Conservation (phyloP, 2,329 filamentous ascomycete genomes). For the Chaetomiaceae sp. region DNA sequence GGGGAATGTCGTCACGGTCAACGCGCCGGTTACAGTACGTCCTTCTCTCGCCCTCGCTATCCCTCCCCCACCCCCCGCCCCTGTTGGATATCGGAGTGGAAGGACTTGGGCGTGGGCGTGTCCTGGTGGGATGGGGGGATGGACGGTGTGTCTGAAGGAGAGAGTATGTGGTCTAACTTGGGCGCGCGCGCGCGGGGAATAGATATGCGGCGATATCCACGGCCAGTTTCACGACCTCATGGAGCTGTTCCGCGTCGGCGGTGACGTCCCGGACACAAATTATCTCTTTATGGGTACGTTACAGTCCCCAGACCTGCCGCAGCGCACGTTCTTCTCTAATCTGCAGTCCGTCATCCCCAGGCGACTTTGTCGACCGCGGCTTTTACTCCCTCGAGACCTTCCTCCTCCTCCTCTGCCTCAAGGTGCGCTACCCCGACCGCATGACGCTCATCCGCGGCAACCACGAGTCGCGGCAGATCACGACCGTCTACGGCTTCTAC, state of each 20-base stretch:
- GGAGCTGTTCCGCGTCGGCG: conserved; percentile 92
- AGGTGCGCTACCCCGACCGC: conserved; percentile 94
- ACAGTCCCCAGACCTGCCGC: no score
- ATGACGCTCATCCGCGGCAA: conserved; percentile 95
- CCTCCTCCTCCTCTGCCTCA: conserved; percentile 88
- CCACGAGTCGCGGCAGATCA: conserved; percentile 95
- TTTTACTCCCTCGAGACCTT: conserved; percentile 99
- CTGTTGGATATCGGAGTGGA: no score
- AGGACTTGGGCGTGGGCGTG: no score
- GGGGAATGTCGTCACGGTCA: conserved; percentile 92
- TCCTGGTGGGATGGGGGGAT: no score
- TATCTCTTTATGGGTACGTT: conserved; percentile 87
- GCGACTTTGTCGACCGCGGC: conserved; percentile 95
- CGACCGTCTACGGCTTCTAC: conserved; percentile 96
- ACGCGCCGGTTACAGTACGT: conserved; percentile 84
- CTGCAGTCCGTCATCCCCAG: conserved; percentile 37
- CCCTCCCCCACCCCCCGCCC: no score
- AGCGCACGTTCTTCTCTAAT: neutral
- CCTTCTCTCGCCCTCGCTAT: no score
- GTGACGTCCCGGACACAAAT: conserved; percentile 90
- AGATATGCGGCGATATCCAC: conserved; percentile 96
- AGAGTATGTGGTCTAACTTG: no score
- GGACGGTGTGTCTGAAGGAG: no score
- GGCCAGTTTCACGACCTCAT: conserved; percentile 96
- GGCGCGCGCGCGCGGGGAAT: conserved; percentile 2